Base-by-base conservation (phyloP, 192 early-diverging fungal species). In the Backusella tarrabulga region DNA sequence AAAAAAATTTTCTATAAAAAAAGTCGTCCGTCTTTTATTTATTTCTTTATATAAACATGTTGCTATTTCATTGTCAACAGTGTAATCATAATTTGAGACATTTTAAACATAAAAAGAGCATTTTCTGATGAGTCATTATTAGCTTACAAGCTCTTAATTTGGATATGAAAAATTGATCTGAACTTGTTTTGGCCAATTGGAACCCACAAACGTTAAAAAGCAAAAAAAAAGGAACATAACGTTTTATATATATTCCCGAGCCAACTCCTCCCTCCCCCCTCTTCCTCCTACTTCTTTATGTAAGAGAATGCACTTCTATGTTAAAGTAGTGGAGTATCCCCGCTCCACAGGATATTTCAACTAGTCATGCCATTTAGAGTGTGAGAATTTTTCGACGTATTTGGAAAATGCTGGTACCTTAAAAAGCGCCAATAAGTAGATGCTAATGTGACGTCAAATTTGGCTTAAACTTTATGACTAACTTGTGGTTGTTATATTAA, bases 381-480 rank as follows among this genome's bases (percentile, higher is more conserved):
- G 56, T 63, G 56, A 63, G 56, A 63, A 63, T 29, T 26, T 63
- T 63, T 63, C 12, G 56, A 29, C 56, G 11, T 63, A 26, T 63
- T 63, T 63, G 56, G 56, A 63, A 29, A 56, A 23, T 26, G 21
- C 32, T 32, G 32, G 32, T 29, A 29, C 56, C 56, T 63, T 63
- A 60, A 56, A 21, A 54, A 54, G 17, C 1, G 21, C 26, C 12
- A 63, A 29, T 63, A 29, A 29, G 2, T 23, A 14, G 12, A 29
- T 63, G 56, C 21, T 63, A 63, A 63, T 29, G 56, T 63, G 56
- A 63, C 56, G 56, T 63, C 56, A 63, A 63, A 63, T 29, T 63
- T 29, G 26, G 56, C 46, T 63, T 63, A 29, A 60, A 63, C 56
- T 63, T 63, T 63, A 63, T 63, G 56, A 63, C 56, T 63, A 63